Evolutionary conservation across 176 grass and related monocot genomes (phyloP).

Genomic region (Cenchrus americanus): DNA sequence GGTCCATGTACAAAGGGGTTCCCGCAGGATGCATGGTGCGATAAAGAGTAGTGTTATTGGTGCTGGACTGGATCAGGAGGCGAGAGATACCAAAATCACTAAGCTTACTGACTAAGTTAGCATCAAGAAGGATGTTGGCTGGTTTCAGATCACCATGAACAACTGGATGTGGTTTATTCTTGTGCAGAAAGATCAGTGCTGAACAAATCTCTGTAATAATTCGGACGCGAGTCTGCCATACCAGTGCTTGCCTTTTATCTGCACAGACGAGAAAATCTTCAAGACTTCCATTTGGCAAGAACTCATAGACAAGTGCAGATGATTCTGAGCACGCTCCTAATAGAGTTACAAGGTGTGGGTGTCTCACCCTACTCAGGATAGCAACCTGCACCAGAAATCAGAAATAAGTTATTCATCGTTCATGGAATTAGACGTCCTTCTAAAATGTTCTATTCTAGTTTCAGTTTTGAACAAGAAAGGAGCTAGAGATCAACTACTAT

Average conservation of each 20-base stretch:
- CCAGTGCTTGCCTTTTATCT: constrained; percentile 41
- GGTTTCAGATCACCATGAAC: constrained; percentile 59
- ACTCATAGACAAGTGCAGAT: constrained; percentile 50
- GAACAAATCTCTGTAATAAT: constrained; percentile 55
- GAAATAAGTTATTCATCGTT: background rate
- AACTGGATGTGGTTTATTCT: constrained; percentile 55
- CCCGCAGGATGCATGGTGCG: constrained; percentile 45
- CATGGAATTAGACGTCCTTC: background rate
- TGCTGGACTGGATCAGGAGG: constrained; percentile 41
- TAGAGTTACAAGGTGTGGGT: constrained; percentile 48
- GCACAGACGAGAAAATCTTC: constrained; percentile 48
- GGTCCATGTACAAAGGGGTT: constrained; percentile 48
- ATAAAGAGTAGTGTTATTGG: constrained; percentile 39
- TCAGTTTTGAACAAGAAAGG: no score
- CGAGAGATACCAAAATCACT: constrained; percentile 54
- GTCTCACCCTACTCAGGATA: constrained; percentile 57
- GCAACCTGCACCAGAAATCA: constrained; percentile 40
- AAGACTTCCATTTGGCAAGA: constrained; percentile 55
- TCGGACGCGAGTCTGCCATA: constrained; percentile 32
- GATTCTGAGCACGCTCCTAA: constrained; percentile 45
- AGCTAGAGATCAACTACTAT: no score
- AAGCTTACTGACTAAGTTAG: constrained; percentile 50
- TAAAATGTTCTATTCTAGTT: no score
- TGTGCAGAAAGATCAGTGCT: constrained; percentile 49
- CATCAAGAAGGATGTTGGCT: constrained; percentile 53